These are phyloP conservation scores for Henckelia pumila DNA, from an alignment of 257 asterid species.

Conservation along the genomic window DNA sequence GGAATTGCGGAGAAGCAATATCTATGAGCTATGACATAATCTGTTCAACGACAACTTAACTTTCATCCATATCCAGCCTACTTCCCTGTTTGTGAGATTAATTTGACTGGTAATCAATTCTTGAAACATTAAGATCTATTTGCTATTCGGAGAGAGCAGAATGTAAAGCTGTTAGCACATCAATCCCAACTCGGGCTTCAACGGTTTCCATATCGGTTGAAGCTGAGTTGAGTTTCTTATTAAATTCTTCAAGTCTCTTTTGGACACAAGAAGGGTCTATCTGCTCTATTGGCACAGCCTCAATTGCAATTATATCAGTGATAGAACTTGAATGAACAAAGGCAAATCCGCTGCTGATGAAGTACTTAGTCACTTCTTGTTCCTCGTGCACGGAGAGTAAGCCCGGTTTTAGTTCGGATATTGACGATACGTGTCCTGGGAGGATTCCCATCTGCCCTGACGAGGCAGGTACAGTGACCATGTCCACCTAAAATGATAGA, in stretches of 20 bases:
- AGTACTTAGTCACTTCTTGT: constrained; percentile 40
- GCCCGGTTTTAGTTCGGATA: constrained; percentile 62
- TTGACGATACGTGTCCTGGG: constrained; percentile 53
- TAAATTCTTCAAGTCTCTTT: constrained; percentile 42
- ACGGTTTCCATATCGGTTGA: constrained; percentile 46
- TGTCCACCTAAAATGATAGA: constrained; percentile 46
- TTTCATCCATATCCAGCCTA: background rate
- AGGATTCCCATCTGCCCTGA: constrained; percentile 60
- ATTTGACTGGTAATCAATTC: background rate
- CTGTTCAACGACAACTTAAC: no score
- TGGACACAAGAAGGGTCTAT: constrained; percentile 42
- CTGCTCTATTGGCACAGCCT: constrained; percentile 50
- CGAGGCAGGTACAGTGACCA: constrained; percentile 50
- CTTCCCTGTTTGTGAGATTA: background rate
- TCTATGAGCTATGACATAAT: background rate
- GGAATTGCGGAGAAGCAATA: background rate
- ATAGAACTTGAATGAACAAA: constrained; percentile 49
- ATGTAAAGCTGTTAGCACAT: constrained; percentile 46
- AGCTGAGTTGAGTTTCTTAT: constrained; percentile 47
- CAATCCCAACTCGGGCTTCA: constrained; percentile 51
- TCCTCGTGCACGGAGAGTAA: constrained; percentile 48
- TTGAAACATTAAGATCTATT: background rate
- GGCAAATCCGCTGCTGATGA: constrained; percentile 57
- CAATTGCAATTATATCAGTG: constrained; percentile 44
- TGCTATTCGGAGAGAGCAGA: constrained; percentile 42